phyloP scores from a whole-genome alignment of 139 green algal species.

The Tetratostichococcus sp. region DNA sequence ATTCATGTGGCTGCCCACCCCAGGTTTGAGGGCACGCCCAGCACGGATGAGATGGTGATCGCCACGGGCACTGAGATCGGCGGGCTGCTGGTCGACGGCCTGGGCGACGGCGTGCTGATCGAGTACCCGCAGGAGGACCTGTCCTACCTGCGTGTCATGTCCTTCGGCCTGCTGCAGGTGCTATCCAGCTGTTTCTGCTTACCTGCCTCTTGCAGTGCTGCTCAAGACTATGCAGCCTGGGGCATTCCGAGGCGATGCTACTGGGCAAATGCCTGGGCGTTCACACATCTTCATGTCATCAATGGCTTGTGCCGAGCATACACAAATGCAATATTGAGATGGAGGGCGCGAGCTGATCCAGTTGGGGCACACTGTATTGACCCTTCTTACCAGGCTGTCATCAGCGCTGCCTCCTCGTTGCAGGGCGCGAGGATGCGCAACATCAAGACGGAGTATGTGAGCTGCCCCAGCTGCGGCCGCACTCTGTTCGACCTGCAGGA shows the following conservation, averaged over 20 bases:
- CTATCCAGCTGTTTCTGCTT: neutral
- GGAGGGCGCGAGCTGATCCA: too few relatives aligned
- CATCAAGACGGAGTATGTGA: slow-evolving; percentile 99
- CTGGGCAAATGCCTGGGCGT: too few relatives aligned
- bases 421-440: slow-evolving; percentile 96
- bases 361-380: too few relatives aligned
- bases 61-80: slow-evolving; percentile 71
- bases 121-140: slow-evolving; percentile 71
- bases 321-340: too few relatives aligned
- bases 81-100: slow-evolving; percentile 89
- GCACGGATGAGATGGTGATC: slow-evolving; percentile 74
- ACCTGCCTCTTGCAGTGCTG: too few relatives aligned
- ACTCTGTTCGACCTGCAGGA: slow-evolving; percentile 99
- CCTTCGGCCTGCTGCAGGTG: slow-evolving; percentile 93
- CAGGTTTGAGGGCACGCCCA: neutral
- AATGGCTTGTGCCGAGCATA: too few relatives aligned
- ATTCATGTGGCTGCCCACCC: too few relatives aligned
- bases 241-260: too few relatives aligned
- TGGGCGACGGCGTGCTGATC: slow-evolving; percentile 91
- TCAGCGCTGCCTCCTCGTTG: neutral
- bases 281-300: too few relatives aligned
- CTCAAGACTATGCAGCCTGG: too few relatives aligned
- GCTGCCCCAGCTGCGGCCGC: slow-evolving; percentile 93
- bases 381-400: neutral
- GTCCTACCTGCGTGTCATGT: slow-evolving; percentile 85